Percentiles rank a stretch among this genome's conserved stretches.
These are phyloP conservation scores for Platismatia glauca DNA, from an alignment of 495 filamentous ascomycete genomes.

Conservation along the genomic window DNA sequence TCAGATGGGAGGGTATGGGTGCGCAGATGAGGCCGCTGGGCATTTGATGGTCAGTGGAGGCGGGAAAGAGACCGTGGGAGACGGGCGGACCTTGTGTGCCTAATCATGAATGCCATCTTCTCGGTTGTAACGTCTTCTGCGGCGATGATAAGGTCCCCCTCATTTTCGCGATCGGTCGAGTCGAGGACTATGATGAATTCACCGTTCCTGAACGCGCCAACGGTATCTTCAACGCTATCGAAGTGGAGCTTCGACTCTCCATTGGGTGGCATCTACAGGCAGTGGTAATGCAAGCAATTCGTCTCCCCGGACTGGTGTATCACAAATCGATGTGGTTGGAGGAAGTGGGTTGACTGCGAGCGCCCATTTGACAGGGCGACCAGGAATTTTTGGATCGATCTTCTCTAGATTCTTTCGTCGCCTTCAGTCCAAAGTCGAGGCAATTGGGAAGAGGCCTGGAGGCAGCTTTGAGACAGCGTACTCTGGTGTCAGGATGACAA, in stretches of 20 bases:
- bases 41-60: not conserved
- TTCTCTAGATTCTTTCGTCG: not conserved
- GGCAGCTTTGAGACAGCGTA: not conserved
- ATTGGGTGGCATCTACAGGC: slow-evolving; percentile 16
- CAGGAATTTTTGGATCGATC: not conserved
- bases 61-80: not conserved
- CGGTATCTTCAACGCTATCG: slow-evolving; percentile 76
- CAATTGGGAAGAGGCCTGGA: not conserved
- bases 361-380: not conserved
- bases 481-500: not conserved
- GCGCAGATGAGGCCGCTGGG: slow-evolving; percentile 80
- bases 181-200: slow-evolving; percentile 96
- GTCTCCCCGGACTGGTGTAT: not conserved
- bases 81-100: slow-evolving; percentile 53
- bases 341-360: not conserved
- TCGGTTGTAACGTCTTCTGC: slow-evolving; percentile 74
- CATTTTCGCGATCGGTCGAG: slow-evolving; percentile 83
- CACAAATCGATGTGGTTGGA: not conserved
- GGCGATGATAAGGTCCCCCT: slow-evolving; percentile 95
- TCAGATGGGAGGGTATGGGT: slow-evolving; percentile 60
- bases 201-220: slow-evolving; percentile 82
- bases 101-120: slow-evolving; percentile 93
- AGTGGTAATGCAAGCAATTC: not conserved
- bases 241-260: slow-evolving; percentile 45
- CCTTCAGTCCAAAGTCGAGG: not conserved